Evolutionary conservation across 129 eudicot species (phyloP).

Genomic region (Rutidosis leptorrhynchoides): DNA sequence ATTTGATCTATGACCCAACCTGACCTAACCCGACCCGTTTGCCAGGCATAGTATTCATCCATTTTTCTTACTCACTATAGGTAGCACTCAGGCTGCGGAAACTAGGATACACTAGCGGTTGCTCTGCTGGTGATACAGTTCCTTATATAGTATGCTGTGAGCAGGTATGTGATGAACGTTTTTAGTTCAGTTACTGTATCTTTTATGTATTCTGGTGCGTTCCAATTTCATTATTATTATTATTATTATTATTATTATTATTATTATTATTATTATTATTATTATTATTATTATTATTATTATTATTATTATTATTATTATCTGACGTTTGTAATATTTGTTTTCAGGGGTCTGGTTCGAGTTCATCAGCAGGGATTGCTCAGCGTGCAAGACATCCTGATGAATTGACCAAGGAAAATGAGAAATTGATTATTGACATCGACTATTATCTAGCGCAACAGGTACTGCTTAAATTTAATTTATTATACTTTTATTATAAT

Average conservation of each 20-base stretch:
- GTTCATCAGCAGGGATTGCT: conserved; percentile 63
- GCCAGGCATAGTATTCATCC: conserved; percentile 15
- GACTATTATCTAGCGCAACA: conserved; percentile 84
- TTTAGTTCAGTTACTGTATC: background rate
- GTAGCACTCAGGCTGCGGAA: conserved; percentile 80
- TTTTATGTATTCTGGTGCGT: background rate
- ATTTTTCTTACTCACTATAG: conserved; percentile 32
- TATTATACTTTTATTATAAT: background rate
- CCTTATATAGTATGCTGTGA: conserved; percentile 93
- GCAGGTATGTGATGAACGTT: conserved; percentile 54
- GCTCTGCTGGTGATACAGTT: conserved; percentile 96
- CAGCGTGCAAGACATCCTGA: conserved; percentile 95
- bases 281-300: too few species aligned
- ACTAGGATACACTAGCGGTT: conserved; percentile 81
- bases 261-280: too few species aligned
- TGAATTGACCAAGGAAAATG: too few species aligned
- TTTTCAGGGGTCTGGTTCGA: conserved; percentile 52
- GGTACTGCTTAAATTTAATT: too few species aligned
- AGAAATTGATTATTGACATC: conserved; percentile 70
- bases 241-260: too few species aligned
- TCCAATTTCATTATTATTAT: background rate
- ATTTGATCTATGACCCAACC: too few species aligned
- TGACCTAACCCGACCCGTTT: too few species aligned
- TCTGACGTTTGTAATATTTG: too few species aligned
- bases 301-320: too few species aligned